A percentile compares a stretch with the other conserved stretches of the same genome.
phyloP scores from a whole-genome alignment of 371 early-diverging fungal species.

The Choanephora cucurbitarum region DNA sequence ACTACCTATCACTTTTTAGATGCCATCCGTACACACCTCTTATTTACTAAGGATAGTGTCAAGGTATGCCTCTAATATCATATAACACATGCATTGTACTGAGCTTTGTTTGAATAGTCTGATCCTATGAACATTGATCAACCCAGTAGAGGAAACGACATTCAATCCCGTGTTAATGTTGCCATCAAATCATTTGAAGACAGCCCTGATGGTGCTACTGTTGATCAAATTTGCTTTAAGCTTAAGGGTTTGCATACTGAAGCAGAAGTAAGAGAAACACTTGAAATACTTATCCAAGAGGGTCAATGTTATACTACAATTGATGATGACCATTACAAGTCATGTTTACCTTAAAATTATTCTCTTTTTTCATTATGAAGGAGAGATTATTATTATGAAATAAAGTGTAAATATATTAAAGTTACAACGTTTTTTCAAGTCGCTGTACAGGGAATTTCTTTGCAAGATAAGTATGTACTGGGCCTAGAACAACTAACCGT shows the following conservation, averaged over 20 bases:
- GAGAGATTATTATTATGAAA: too few species aligned
- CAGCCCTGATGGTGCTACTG: constrained; percentile 30
- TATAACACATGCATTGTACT: too few species aligned
- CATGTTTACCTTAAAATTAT: constrained; percentile 24
- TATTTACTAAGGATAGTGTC: constrained; percentile 38
- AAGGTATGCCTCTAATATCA: too few species aligned
- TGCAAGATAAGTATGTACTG: constrained; percentile 38
- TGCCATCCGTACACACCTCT: constrained; percentile 62
- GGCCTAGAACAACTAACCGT: constrained; percentile 35
- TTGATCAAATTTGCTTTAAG: constrained; percentile 36
- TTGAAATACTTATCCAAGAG: constrained; percentile 58
- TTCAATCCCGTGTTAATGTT: constrained; percentile 26
- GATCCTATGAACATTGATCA: constrained; percentile 14
- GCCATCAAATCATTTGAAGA: constrained; percentile 27
- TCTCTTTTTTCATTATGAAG: too few species aligned
- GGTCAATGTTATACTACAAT: constrained; percentile 69
- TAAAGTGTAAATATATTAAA: not conserved
- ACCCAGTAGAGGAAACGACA: not conserved
- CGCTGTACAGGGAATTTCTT: constrained; percentile 36
- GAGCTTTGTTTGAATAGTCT: not conserved
- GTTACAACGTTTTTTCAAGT: constrained; percentile 30
- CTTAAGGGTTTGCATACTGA: constrained; percentile 41
- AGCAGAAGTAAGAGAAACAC: constrained; percentile 42
- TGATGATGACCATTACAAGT: constrained; percentile 63
- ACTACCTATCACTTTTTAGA: constrained; percentile 73